Evolutionary conservation across 208 protist species (phyloP), one percentile per base, ranked within the genome.

Genomic region (Naegleria lovaniensis): DNA sequence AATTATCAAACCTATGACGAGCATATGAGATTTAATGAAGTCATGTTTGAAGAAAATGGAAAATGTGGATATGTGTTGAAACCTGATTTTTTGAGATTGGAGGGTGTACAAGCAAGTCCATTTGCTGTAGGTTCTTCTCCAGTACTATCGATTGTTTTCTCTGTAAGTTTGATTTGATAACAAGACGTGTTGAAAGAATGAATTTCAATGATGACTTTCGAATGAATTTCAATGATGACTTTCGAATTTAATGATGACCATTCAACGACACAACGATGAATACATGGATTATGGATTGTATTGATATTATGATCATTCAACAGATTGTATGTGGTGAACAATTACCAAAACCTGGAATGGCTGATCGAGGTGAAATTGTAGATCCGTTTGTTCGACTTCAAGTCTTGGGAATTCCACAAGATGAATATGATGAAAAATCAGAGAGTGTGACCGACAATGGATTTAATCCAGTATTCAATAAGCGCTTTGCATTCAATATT

Each of bases 11-110:
- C 93, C 7, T 84, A 36, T 22, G 92, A 94, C 58, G 67, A 84
- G 75, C 75, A 91, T 43, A 94, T 96, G 91, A 93, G 93, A 87
- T 89, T 97, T n/a, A 98, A 98, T 91, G 84, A 91, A 36, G 94
- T 93, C 76, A 95, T 96, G 91, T 99, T 98, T 93, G 58, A 90
- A 43, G 95, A 97, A 89, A 98, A 98, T 92, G 97, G 97, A 84
- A 90, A 92, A 83, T 96, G 95, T 91, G 97, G 97, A 15, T 99
- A 98, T 92, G 85, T 98, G 40, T 94, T 98, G 51, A 98, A 99
- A 93, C 97, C 97, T 41, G 25, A 55, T 39, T 67, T 39, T 29
- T 89, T 89, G 9, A 25, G 67, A 36, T 36, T 79, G n/a, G 67
- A 79, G 1, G 16, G 29, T 6, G 5, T 36, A 36, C 25, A n/a